Conservation (phyloP, 2,329 filamentous ascomycete species). For the Epichloe gansuensis region DNA sequence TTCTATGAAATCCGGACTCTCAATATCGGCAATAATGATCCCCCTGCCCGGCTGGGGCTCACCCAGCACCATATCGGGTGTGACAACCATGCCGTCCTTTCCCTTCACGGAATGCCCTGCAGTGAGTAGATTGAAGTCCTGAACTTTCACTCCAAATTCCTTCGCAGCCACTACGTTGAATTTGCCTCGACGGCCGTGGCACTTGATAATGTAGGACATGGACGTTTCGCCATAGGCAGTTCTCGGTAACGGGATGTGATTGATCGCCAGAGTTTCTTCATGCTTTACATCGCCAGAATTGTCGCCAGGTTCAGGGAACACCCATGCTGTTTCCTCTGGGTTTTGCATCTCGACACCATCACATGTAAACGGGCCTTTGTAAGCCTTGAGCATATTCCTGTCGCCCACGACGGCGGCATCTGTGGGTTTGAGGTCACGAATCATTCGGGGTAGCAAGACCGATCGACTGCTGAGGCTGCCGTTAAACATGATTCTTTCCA, state of each 20-base stretch:
- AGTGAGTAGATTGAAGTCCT: conserved; percentile 48
- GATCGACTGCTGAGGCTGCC: conserved; percentile 16
- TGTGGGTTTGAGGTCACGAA: conserved; percentile 17
- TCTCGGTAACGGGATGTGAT: conserved; percentile 43
- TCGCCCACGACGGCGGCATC: conserved; percentile 45
- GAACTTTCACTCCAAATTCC: conserved; percentile 48
- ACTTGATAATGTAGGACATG: conserved; percentile 78
- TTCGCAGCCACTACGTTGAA: conserved; percentile 58
- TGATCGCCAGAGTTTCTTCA: conserved; percentile 12
- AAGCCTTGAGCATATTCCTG: conserved; percentile 53
- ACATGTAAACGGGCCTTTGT: conserved; percentile 45
- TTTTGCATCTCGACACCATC: conserved; percentile 10
- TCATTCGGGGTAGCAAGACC: conserved; percentile 14
- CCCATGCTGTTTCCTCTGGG: conserved; percentile 16
- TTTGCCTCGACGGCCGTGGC: conserved; percentile 64
- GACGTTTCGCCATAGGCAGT: conserved; percentile 55
- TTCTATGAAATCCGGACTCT: conserved; percentile 56
- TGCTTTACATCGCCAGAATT: conserved; percentile 6
- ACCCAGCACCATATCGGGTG: conserved; percentile 77
- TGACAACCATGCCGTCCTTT: conserved; percentile 56
- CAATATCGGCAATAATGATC: conserved; percentile 70
- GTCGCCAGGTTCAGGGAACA: conserved; percentile 13
- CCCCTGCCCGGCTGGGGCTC: conserved; percentile 55
- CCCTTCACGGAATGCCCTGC: conserved; percentile 51
- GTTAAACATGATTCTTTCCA: conserved; percentile 26